Base-by-base conservation (phyloP, 164 flowering plant species). In the Stephania cephalantha region DNA sequence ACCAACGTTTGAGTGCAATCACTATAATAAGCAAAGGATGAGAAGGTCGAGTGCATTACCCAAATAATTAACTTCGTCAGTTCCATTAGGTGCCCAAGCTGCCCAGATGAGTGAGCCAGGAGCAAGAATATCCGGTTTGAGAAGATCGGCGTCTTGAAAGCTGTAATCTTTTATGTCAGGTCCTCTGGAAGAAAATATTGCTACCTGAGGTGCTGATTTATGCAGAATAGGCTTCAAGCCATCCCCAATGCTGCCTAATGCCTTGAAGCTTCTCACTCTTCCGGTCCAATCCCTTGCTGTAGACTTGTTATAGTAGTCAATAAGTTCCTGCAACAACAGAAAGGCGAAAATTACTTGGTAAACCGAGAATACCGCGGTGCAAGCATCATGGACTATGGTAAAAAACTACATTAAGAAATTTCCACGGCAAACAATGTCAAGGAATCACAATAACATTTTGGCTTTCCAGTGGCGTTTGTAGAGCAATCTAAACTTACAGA, bases 101-200 rank as follows among this genome's bases (percentile, higher is more conserved):
- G 98, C 95, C 99, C 99, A 95, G 76, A 95, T 95, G 74, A 93
- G 92, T 81, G 90, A 82, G 71, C 99, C 99, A 68, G 99, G 99
- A 74, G 99, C 99, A n/a, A 95, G 83, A 75, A 95, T 89, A 77
- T 95, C 98, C 68, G 99, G 99, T 84, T 95, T 95, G 75, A 95
- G 93, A 82, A 95, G 88, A 86, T 95, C 99, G 4, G 98, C 99
- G 76, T 95, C 99, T 79, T 87, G 88, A 82, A 86, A 89, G 82
- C 88, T 90, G 85, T 86, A 93, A 84, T 95, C 97, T 85, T 85
- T 90, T 71, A 91, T 88, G 81, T 95, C 88, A 63, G 99, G 99
- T 12, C 99, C 99, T 76, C 99, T 88, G 74, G 98, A 89, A 78
- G 99, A 95, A 81, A 93, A 95, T 15, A 90, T 8, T 55, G 98